Base-by-base conservation (phyloP, 495 filamentous ascomycete genomes). In the Annulohypoxylon maeteangense region DNA sequence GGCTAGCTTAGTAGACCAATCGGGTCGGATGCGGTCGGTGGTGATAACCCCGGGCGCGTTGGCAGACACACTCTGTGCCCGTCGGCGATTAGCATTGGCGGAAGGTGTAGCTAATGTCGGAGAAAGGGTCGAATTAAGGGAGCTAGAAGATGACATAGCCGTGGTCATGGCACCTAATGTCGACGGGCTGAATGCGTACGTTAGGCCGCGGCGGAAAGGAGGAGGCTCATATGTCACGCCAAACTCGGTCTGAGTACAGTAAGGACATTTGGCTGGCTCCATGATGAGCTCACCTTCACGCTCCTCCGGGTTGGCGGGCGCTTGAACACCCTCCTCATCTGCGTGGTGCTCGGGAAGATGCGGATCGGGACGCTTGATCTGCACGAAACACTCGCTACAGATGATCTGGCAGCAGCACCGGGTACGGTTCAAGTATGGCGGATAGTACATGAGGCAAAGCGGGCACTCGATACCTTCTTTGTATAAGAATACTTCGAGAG, bases 341-440 rank as follows among this genome's bases (percentile, higher is more conserved):
- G 65, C 74, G 69, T 91, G 89, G 57, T 97, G 93, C 78, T 99
- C 95, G 10, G 95, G 95, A 44, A 93, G 90, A 81, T 99, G 95
- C 12, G 95, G 95, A 74, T 99, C 95, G 7, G 95, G 93, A 23
- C 95, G 88, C 82, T 97, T 99, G 77, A 99, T 99, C 77, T 99
- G 95, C 7, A 99, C 96, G 74, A 99, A 99, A 78, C 95, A 99
- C 81, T 99, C 95, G 50, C 95, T 98, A 82, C 95, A 99, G 62
- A 99, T 98, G 5, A 93, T 86, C 76, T 99, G 95, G 74, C 97
- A 95, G 78, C 95, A 99, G 76, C 95, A 99, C 70, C 95, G 84
- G 2, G 95, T 98, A 51, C 90, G 91, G 78, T 99, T 98, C n/a
- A 98, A 83, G 76, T 96, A 97, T 1, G 95, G 94, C 2, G 95